Percentiles rank a stretch among this genome's conserved stretches.
phyloP scores from a whole-genome alignment of 192 early-diverging fungal genomes.

The Coemansia sp. region DNA sequence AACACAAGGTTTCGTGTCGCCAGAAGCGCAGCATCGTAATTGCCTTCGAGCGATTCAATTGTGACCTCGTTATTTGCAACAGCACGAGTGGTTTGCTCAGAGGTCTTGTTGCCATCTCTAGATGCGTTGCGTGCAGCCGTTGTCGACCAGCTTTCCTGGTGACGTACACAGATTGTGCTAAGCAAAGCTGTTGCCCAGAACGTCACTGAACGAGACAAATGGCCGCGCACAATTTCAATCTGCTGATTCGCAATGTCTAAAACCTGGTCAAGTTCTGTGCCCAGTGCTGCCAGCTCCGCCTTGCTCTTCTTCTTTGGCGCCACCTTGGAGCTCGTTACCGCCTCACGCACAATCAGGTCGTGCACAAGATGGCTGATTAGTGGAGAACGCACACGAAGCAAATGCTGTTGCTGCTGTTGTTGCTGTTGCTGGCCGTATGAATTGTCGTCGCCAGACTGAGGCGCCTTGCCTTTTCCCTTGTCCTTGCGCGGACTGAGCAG shows the following conservation, averaged over 20 bases:
- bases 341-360: constrained; percentile 54
- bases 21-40: constrained; percentile 31
- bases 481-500: constrained; percentile 41
- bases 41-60: constrained; percentile 36
- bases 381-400: constrained; percentile 41
- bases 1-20: constrained; percentile 44
- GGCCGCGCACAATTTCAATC: constrained; percentile 55
- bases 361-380: constrained; percentile 52
- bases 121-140: constrained; percentile 5
- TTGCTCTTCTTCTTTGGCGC: constrained; percentile 23
- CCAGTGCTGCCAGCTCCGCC: constrained; percentile 18
- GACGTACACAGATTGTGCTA: constrained; percentile 54
- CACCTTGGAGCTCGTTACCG: constrained; percentile 26
- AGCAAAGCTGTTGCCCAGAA: constrained; percentile 69
- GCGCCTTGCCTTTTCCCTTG: constrained; percentile 37
- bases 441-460: constrained; percentile 11
- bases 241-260: constrained; percentile 36
- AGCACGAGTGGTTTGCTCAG: neutral
- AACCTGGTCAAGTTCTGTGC: constrained; percentile 39
- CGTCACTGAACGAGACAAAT: constrained; percentile 61
- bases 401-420: constrained; percentile 6
- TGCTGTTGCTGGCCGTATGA: constrained; percentile 12
- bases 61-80: constrained; percentile 16
- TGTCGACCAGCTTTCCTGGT: constrained; percentile 44
- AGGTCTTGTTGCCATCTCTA: neutral